Evolutionary conservation across 23 red algal genomes (phyloP), one percentile per base, ranked within the genome.

Genomic region (Cyanidium caldarium): DNA sequence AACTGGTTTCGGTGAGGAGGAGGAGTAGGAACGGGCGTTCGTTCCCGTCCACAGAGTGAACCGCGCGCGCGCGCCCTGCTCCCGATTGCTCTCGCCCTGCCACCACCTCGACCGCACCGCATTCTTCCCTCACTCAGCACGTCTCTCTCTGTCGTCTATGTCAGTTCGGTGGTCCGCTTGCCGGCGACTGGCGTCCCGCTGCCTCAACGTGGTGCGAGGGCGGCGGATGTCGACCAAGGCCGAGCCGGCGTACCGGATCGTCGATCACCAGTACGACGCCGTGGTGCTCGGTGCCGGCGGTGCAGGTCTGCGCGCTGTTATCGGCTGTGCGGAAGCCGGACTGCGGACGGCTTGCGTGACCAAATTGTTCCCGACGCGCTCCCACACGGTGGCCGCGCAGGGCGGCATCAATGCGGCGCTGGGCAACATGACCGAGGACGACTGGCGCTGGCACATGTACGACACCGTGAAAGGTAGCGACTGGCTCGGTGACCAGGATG

Each of bases 361-460:
- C 31, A 95, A 95, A 65, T 71, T 95, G 3, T 95, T 95, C 65
- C 89, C 89, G 25, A 95, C 89, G 0, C 78, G 89, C 37, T 87
- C 83, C 31, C 89, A 95, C 73, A 95, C 89, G 34, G 83, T 87
- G 10, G 83, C 83, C n/a, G 87, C 87, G 1, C 87, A 94, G 35
- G 89, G 89, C 0, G 89, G 89, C 39, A 87, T 95, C 67, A 95
- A 95, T 46, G 89, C 82, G 25, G 78, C 89, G 0, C 68, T 95
- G 38, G 89, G 89, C 0, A 87, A 95, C 66, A 95, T 87, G 89
- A 83, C 77, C 15, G 2, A 58, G 26, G 89, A 95, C 51, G 89
- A 95, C 45, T 95, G 83, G 83, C 69, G 89, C 20, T 95, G 89
- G 89, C 89, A 95, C 58, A 95, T 95, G 89, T 95, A 95, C 33